Conservation (phyloP, 164 flowering plant genomes). For the Vitis vinifera region ASM3070453v1 NC_081821.1:1702001-1702500, state of each 20-base stretch:
- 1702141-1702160: slow-evolving; percentile 29
- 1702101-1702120: slow-evolving; percentile 10
- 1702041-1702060: slow-evolving; percentile 8
- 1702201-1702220: slow-evolving; percentile 61
- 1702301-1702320: too few relatives aligned
- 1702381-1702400: slow-evolving; percentile 35
- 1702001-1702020: slow-evolving; percentile 45
- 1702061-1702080: not conserved
- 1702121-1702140: slow-evolving; percentile 13
- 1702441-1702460: slow-evolving; percentile 29
- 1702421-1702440: slow-evolving; percentile 35
- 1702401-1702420: slow-evolving; percentile 41
- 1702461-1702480: slow-evolving; percentile 32
- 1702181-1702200: slow-evolving; percentile 34
- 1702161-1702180: slow-evolving; percentile 30
- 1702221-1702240: slow-evolving; percentile 59
- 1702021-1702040: slow-evolving; percentile 27
- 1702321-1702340: too few relatives aligned
- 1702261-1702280: slow-evolving; percentile 10
- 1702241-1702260: slow-evolving; percentile 56
- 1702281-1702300: slow-evolving; percentile 21
- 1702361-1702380: slow-evolving; percentile 34
- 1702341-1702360: too few relatives aligned
- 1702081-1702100: slow-evolving; percentile 9
- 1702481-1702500: slow-evolving; percentile 35